A percentile compares a stretch with the other conserved stretches of the same genome.
Conservation (phyloP, 1,284 basidiomycete species). For the Ceratobasidium sp. region DNA sequence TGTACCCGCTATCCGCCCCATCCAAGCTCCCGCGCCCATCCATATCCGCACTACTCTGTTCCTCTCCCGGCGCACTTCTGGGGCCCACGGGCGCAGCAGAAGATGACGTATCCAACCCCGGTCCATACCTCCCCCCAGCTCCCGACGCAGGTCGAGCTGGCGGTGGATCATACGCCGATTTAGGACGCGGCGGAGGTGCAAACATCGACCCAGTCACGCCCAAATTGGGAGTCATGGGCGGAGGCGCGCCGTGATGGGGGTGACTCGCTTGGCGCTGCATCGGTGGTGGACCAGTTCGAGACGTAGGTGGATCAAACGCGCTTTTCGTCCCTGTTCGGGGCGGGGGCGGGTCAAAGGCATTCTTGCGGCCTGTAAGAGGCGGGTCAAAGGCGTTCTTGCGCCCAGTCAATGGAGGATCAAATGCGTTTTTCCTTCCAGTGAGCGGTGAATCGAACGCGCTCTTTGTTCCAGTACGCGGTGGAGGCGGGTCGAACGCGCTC, state of each 20-base stretch:
- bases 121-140: conserved; percentile 5
- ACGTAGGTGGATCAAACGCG: conserved; percentile 14
- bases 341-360: conserved; percentile 36
- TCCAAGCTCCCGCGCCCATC: conserved; percentile 41
- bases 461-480: conserved; percentile 26
- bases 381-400: conserved; percentile 29
- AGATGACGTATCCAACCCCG: conserved; percentile 19
- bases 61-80: conserved; percentile 22
- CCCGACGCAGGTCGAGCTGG: conserved; percentile 26
- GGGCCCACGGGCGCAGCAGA: not conserved
- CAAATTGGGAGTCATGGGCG: conserved; percentile 9
- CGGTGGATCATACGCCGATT: conserved; percentile 28
- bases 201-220: not conserved
- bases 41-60: conserved; percentile 13
- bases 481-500: conserved; percentile 44
- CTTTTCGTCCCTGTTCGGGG: conserved; percentile 20
- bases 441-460: conserved; percentile 31
- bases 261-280: conserved; percentile 21
- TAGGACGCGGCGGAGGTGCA: conserved; percentile 29
- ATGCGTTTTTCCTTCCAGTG: conserved; percentile 24
- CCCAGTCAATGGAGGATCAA: conserved; percentile 22
- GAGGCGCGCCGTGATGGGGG: conserved; percentile 44
- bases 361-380: conserved; percentile 17
- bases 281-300: conserved; percentile 22
- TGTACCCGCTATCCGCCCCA: conserved; percentile 38